Base-by-base conservation (phyloP, 2,329 filamentous ascomycete species). In the Penicillium brevicompactum region DNA sequence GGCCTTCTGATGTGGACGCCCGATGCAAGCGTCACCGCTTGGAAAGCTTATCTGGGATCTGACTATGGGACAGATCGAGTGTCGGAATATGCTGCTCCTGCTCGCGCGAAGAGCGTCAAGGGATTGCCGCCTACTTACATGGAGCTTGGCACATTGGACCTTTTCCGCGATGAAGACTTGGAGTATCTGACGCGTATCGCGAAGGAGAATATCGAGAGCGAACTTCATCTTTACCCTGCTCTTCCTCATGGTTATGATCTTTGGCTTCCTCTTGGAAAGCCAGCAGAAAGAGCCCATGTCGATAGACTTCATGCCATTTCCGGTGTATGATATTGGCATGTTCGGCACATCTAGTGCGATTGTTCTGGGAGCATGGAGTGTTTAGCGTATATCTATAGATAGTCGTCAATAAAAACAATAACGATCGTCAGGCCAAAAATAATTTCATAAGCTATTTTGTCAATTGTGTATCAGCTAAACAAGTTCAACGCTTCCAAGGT, bases 141-240 rank as follows among this genome's bases (percentile, higher is more conserved):
- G 31, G 74, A 77, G 46, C 71, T 76, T 5, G 78, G 78, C 0
- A 67, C 72, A 5, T 62, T 77, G 37, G 78, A 82, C 61, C 64
- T 77, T 30, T 80, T 80, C 56, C 67, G 75, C 3, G 73, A 78
- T 16, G 57, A 80, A 55, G 67, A 66, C 45, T 53, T 80, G 16
- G 67, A 68, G 21, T 80, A 74, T 62, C 78, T 76, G 13, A 64
- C 60, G 22, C 71, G 67, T 48, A 60, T 81, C 32, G 75, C 73
- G 55, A 69, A 67, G n/a, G 72, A 70, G 11, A 76, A 77, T 21
- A 75, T 78, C n/a, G 66, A 70, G 31, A 66, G 69, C 5, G 76
- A 81, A 58, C 58, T 79, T 41, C 77, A 80, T 61, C 66, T 81
- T 5, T 77, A 76, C 65, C 74, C 75, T 0, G 75, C 76, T 1